These are phyloP conservation scores for Casuarina glauca DNA, from an alignment of 306 rosid genomes.

Conservation along the genomic window DNA sequence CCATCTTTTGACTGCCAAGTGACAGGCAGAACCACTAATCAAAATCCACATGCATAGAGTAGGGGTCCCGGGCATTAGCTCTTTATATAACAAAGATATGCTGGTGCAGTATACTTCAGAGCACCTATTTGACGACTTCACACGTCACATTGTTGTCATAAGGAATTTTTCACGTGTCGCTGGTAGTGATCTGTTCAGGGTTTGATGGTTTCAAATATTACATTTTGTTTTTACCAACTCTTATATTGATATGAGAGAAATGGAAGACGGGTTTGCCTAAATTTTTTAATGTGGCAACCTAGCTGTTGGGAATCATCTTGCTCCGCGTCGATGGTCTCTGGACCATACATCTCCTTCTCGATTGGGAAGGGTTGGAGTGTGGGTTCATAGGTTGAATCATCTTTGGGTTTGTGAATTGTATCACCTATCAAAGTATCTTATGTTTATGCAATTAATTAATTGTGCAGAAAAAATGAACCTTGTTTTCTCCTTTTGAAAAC, in stretches of 20 bases:
- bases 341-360: neutral
- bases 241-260: neutral
- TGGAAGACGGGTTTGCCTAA: neutral
- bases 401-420: neutral
- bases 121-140: neutral
- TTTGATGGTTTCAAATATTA: neutral
- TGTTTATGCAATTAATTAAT: neutral
- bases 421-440: neutral
- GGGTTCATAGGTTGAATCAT: neutral
- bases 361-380: neutral
- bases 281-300: neutral
- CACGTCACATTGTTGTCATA: neutral
- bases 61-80: neutral
- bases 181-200: neutral
- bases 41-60: neutral
- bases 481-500: slow-evolving; percentile 11
- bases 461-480: neutral
- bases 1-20: neutral
- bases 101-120: neutral
- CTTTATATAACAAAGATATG: neutral
- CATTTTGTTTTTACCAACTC: neutral
- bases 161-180: neutral
- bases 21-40: neutral
- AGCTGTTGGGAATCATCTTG: neutral
- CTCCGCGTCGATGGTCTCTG: neutral